A percentile compares a stretch with the other conserved stretches of the same genome.
Evolutionary conservation across 2,329 filamentous ascomycete species (phyloP).

Genomic region (Calonectria fujianensis): DNA sequence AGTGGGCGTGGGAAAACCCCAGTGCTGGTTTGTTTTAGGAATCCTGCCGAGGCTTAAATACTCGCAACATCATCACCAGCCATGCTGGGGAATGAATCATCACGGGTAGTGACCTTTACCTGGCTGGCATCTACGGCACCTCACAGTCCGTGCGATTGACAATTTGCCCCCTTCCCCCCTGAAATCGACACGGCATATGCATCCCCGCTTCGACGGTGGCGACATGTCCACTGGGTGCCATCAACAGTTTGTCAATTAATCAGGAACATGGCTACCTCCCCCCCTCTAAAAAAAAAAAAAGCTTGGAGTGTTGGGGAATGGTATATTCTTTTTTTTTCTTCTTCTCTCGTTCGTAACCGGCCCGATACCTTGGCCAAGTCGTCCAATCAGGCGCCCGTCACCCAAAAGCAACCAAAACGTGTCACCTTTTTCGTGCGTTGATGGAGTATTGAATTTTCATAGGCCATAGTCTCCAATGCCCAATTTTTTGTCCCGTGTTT

Average conservation of each 20-base stretch:
- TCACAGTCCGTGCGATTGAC: background rate
- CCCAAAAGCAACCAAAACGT: background rate
- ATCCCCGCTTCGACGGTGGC: conserved; percentile 6
- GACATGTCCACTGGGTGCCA: background rate
- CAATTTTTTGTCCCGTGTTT: conserved; percentile 7
- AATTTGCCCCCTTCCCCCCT: conserved; percentile 16
- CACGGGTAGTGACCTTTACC: conserved; percentile 8
- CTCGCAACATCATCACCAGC: no score
- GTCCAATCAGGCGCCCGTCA: background rate
- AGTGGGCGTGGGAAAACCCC: no score
- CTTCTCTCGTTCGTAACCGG: background rate
- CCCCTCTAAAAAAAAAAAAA: no score
- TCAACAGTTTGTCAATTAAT: background rate
- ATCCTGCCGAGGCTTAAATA: background rate
- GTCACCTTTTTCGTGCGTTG: background rate
- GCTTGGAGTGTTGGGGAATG: background rate
- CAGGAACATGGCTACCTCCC: background rate
- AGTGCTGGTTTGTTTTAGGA: background rate
- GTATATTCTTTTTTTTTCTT: background rate
- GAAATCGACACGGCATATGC: conserved; percentile 1
- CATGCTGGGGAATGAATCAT: background rate
- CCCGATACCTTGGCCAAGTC: background rate
- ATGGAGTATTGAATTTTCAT: background rate
- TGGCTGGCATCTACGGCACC: background rate
- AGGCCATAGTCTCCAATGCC: background rate